phyloP scores from a whole-genome alignment of 352 stramenopile genomes.

The Paralagenidium karlingii region DNA sequence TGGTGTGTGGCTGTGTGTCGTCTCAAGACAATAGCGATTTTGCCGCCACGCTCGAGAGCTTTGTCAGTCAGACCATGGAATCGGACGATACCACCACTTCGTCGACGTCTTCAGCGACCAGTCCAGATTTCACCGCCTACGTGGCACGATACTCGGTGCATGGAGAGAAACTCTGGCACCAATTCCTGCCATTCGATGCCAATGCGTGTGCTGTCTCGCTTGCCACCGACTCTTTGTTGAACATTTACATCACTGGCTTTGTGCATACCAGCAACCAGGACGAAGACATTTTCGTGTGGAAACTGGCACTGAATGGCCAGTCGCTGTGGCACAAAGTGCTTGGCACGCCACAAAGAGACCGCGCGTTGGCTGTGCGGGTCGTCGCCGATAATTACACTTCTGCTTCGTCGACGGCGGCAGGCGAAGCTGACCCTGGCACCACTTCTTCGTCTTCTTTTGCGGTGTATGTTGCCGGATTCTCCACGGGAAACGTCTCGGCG shows the following conservation, averaged over 20 bases:
- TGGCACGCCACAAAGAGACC: not conserved
- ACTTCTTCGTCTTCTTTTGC: too few relatives aligned
- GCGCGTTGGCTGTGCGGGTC: not conserved
- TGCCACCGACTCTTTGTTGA: not conserved
- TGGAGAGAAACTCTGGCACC: slow-evolving; percentile 4
- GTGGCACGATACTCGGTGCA: slow-evolving; percentile 5
- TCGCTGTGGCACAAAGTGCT: slow-evolving; percentile 2
- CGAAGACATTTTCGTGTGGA: slow-evolving; percentile 3
- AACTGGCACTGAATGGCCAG: not conserved
- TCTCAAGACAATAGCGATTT: too few relatives aligned
- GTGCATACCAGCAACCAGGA: not conserved
- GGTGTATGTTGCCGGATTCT: slow-evolving; percentile 1
- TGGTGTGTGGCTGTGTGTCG: slow-evolving; percentile 4
- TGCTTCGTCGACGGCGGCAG: too few relatives aligned
- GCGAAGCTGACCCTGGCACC: too few relatives aligned
- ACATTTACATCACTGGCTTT: slow-evolving; percentile 1
- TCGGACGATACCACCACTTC: too few relatives aligned
- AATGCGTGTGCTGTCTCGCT: slow-evolving; percentile 1
- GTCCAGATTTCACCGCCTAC: not conserved
- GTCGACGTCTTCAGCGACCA: not conserved
- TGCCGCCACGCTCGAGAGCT: too few relatives aligned
- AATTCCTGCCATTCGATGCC: not conserved
- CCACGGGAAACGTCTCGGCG: not conserved
- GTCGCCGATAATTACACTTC: not conserved
- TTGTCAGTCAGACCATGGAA: too few relatives aligned